Evolutionary conservation across 441 rosid species (phyloP), one percentile per base, ranked within the genome.

Genomic region (Lepidium campestre): DNA sequence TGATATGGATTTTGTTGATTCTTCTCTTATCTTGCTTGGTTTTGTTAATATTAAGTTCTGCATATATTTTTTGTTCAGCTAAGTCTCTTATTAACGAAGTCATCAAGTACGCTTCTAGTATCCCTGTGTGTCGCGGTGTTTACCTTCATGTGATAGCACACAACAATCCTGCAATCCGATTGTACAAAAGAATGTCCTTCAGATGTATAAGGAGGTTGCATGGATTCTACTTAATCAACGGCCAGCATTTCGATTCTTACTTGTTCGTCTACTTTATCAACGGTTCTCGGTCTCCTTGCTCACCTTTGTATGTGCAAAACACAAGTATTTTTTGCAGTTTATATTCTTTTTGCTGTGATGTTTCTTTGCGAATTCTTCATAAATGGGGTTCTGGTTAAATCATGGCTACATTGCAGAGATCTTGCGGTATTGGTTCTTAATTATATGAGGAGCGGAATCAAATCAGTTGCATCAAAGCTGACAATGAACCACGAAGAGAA

Each of bases 131-230:
- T 47, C 87, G 83, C 67, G 97, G 96, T 64, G 85, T 86, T 62
- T 93, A 93, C 77, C 81, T 93, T 86, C 99, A 93, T 66, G 99
- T 93, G 69, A 91, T 93, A 73, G 86, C 97, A 42, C 90, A 93
- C 77, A 93, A 93, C 78, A 83, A 78, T 70, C 83, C 96, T 6
- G 99, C 99, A 52, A 91, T 93, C 68, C 78, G 80, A 72, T 71
- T 93, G 71, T 93, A 93, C 82, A 80, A 84, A 72, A 93, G 90
- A 83, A 85, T 93, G 97, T 82, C 87, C 22, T 93, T 93, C 85
- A 85, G 83, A 76, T 89, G 93, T 71, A 75, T 87, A 7, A 76
- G 86, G 75, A 80, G 81, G 53, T 68, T 93, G 79, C 89, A 78
- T 37, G 89, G 89, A 42, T 93, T 93, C 78, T 93, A 93, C 76